Percentiles rank a stretch among this genome's conserved stretches.
phyloP scores from a whole-genome alignment of 176 grass and related monocot species.

The Aegilops bicornis region DNA sequence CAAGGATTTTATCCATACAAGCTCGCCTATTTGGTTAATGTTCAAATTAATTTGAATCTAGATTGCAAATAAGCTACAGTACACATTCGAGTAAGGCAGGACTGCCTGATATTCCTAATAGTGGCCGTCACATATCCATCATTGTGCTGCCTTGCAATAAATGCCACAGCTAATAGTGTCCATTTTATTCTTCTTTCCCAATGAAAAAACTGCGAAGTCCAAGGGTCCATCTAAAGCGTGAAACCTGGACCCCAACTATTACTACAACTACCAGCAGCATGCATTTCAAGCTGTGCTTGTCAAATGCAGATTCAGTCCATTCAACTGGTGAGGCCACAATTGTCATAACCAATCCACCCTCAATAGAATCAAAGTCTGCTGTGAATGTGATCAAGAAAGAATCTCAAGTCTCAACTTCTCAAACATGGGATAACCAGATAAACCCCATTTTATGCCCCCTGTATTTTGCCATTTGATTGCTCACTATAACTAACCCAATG shows the following conservation, averaged over 20 bases:
- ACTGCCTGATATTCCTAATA: neutral
- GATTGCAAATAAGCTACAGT: neutral
- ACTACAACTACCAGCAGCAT: neutral
- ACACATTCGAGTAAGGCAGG: neutral
- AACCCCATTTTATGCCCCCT: neutral
- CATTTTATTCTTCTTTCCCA: neutral
- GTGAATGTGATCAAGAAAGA: slow-evolving; percentile 19
- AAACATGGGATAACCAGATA: neutral
- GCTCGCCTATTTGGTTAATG: slow-evolving; percentile 1
- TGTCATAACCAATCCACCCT: neutral
- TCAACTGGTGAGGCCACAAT: neutral
- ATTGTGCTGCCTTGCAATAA: neutral
- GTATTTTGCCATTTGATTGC: neutral
- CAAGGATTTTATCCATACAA: slow-evolving; percentile 19
- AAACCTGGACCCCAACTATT: neutral
- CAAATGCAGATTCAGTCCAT: neutral
- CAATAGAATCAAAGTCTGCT: neutral
- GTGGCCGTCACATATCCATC: neutral
- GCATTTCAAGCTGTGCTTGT: neutral
- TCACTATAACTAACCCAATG: neutral
- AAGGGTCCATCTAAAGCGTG: neutral
- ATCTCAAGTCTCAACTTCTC: neutral
- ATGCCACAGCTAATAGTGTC: neutral
- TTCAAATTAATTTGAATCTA: slow-evolving; percentile 1
- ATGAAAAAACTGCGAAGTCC: neutral